phyloP scores from a whole-genome alignment of 176 grass and related monocot species.

The Pharus latifolius region DNA sequence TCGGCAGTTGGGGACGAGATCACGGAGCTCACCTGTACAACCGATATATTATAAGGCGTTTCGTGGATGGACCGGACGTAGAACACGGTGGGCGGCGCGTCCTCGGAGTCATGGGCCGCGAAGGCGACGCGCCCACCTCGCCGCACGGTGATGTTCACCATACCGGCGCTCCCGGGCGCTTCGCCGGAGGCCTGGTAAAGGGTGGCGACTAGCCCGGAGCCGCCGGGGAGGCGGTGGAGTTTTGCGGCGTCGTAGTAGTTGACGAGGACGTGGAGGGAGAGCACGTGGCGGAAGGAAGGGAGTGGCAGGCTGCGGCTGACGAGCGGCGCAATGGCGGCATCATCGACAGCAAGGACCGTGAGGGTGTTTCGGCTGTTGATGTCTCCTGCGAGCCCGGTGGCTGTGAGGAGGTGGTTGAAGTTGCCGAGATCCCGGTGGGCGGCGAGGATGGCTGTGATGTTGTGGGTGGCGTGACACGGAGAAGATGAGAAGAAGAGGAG shows the following conservation, averaged over 20 bases:
- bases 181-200: conserved; percentile 55
- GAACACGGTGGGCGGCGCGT: conserved; percentile 13
- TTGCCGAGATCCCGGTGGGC: conserved; percentile 37
- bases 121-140: conserved; percentile 41
- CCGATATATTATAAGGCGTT: conserved; percentile 49
- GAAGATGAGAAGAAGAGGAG: background rate
- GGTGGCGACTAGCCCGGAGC: conserved; percentile 28
- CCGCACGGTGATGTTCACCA: conserved; percentile 44
- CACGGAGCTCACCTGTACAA: conserved; percentile 34
- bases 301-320: conserved; percentile 14
- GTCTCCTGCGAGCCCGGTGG: conserved; percentile 40
- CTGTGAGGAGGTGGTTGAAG: conserved; percentile 48
- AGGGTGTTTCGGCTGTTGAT: conserved; percentile 60
- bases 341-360: conserved; percentile 53
- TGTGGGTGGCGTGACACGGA: conserved; percentile 11
- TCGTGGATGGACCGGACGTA: conserved; percentile 45
- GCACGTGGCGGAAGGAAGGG: conserved; percentile 37
- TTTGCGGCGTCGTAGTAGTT: conserved; percentile 69
- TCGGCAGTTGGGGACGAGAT: conserved; percentile 47
- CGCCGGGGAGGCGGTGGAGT: conserved; percentile 41
- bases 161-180: conserved; percentile 51
- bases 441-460: conserved; percentile 69
- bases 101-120: conserved; percentile 24
- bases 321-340: conserved; percentile 28
- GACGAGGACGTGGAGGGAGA: conserved; percentile 57